Conservation (phyloP, 305 asterid genomes). For the Solanum hybrid region DNA sequence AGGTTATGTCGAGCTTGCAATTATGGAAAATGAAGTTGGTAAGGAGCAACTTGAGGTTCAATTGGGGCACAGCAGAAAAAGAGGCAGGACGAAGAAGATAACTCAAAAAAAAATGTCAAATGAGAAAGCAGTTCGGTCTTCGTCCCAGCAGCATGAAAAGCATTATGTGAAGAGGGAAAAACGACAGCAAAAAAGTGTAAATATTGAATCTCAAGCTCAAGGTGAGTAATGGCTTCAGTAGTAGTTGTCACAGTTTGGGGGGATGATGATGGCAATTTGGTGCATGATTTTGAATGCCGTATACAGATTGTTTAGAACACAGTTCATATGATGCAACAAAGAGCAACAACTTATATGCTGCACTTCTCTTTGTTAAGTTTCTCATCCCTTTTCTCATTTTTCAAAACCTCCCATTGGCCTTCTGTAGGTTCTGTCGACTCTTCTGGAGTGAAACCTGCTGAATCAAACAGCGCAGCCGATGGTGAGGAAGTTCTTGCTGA, state of each 20-base stretch:
- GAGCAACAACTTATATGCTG: neutral
- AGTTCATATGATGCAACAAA: neutral
- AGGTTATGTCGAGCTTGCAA: slow-evolving; percentile 12
- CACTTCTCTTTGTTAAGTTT: slow-evolving; percentile 3
- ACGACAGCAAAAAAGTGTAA: slow-evolving; percentile 14
- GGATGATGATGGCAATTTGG: neutral
- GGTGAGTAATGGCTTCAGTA: slow-evolving; percentile 21
- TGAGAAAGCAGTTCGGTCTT: slow-evolving; percentile 21
- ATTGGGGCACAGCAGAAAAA: slow-evolving; percentile 14
- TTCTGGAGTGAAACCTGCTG: slow-evolving; percentile 17
- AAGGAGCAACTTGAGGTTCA: slow-evolving; percentile 13
- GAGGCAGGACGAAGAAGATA: slow-evolving; percentile 12
- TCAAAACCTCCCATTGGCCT: slow-evolving; percentile 6
- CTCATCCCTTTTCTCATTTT: neutral
- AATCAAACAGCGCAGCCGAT: slow-evolving; percentile 13
- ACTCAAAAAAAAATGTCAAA: slow-evolving; percentile 11
- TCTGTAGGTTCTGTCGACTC: slow-evolving; percentile 31
- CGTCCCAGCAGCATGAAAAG: slow-evolving; percentile 21
- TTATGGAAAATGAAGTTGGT: slow-evolving; percentile 6
- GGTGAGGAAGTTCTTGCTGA: slow-evolving; percentile 18
- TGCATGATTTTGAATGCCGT: neutral
- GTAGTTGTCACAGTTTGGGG: neutral
- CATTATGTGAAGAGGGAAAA: slow-evolving; percentile 33
- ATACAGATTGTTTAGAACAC: neutral
- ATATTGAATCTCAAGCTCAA: slow-evolving; percentile 23